Conservation (phyloP, 1,284 basidiomycete species). For the Tetrapyrgos nigripes region DNA sequence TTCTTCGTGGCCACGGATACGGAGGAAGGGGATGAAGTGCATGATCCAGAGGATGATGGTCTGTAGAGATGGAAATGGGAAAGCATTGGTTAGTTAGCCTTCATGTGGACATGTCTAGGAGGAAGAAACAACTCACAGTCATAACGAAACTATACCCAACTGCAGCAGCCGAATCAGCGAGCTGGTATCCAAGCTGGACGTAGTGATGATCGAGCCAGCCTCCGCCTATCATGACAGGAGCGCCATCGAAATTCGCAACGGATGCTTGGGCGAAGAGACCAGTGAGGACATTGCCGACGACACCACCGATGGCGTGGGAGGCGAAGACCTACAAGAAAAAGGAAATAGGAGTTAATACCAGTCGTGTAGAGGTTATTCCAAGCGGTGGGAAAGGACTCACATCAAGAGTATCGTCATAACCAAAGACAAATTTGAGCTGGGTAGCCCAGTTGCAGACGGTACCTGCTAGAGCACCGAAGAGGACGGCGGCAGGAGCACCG, state of each 20-base stretch:
- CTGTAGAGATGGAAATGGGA: slow-evolving; percentile 30
- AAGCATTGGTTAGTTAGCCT: no score
- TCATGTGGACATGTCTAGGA: no score
- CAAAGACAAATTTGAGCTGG: slow-evolving; percentile 85
- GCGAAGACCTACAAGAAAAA: slow-evolving; percentile 74
- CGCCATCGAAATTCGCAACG: slow-evolving; percentile 72
- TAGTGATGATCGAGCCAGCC: slow-evolving; percentile 79
- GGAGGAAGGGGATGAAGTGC: slow-evolving; percentile 81
- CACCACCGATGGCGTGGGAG: slow-evolving; percentile 87
- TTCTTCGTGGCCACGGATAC: slow-evolving; percentile 74
- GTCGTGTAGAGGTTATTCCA: slow-evolving; percentile 2
- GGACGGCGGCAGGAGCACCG: slow-evolving; percentile 71
- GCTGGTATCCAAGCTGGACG: slow-evolving; percentile 72
- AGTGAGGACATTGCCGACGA: slow-evolving; percentile 88
- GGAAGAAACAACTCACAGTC: slow-evolving; percentile 44
- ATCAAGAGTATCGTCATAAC: slow-evolving; percentile 84
- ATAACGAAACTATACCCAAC: slow-evolving; percentile 69
- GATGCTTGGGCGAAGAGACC: slow-evolving; percentile 68
- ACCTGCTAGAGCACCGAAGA: slow-evolving; percentile 87
- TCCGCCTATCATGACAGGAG: slow-evolving; percentile 57
- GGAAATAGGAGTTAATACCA: background rate
- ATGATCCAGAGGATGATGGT: slow-evolving; percentile 81
- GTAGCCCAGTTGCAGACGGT: slow-evolving; percentile 94
- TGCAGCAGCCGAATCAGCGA: slow-evolving; percentile 64
- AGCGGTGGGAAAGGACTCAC: slow-evolving; percentile 42